Conservation (phyloP, 2,329 filamentous ascomycete species). For the Neopestalotiopsis rosae region DNA sequence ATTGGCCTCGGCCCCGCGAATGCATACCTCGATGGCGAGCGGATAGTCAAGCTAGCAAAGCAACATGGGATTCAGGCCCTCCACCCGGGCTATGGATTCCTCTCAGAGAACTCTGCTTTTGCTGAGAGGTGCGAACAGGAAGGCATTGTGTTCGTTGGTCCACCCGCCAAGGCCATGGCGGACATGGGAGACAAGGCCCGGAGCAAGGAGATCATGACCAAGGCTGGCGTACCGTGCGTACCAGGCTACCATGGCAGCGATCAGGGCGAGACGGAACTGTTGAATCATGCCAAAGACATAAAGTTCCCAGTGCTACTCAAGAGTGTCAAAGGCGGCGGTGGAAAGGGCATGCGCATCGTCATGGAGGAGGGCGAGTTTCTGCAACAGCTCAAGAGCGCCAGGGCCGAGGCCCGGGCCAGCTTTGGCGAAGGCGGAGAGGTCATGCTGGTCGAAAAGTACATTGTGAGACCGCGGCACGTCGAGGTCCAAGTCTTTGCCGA, state of each 20-base stretch:
- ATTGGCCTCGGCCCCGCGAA: constrained; percentile 83
- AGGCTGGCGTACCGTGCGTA: constrained; percentile 93
- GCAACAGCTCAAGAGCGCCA: constrained; percentile 72
- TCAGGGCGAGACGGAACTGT: constrained; percentile 68
- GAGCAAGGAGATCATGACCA: constrained; percentile 93
- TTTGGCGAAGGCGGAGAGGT: constrained; percentile 83
- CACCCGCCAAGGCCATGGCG: constrained; percentile 78
- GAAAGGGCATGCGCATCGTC: constrained; percentile 85
- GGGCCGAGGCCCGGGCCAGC: constrained; percentile 76
- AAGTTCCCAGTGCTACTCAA: constrained; percentile 77
- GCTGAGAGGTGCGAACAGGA: constrained; percentile 87
- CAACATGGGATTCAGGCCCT: constrained; percentile 86
- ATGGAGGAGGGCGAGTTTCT: constrained; percentile 70
- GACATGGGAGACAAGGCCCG: constrained; percentile 74
- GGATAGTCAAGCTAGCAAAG: constrained; percentile 88
- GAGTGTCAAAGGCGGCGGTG: constrained; percentile 80
- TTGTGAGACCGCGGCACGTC: constrained; percentile 79
- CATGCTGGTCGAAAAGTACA: constrained; percentile 85
- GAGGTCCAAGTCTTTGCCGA: constrained; percentile 94
- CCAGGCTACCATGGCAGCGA: constrained; percentile 92
- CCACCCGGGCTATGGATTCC: constrained; percentile 94
- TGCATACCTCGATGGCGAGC: constrained; percentile 91
- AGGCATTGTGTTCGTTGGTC: constrained; percentile 92
- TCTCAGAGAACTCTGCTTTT: constrained; percentile 93
- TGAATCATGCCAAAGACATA: constrained; percentile 74